A percentile compares a stretch with the other conserved stretches of the same genome.
phyloP scores from a whole-genome alignment of 2,329 filamentous ascomycete species.

The Beauveria bassiana region DNA sequence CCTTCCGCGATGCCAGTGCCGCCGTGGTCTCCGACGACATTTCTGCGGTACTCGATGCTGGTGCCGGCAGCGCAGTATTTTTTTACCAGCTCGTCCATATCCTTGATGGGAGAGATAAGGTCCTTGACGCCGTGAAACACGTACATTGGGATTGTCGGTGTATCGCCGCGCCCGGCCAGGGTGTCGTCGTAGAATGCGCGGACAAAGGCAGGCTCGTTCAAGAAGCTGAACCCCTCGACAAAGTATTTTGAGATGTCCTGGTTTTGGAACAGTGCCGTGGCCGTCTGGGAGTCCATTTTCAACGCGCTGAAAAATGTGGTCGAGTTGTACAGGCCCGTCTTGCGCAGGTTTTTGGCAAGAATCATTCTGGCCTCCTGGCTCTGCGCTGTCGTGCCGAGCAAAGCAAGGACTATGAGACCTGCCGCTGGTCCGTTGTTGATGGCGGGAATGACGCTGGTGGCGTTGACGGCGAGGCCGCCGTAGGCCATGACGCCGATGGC shows the following conservation, averaged over 20 bases:
- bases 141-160: background rate
- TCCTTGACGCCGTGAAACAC: background rate
- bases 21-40: background rate
- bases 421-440: conserved; percentile 22
- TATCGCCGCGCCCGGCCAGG: background rate
- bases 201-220: background rate
- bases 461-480: conserved; percentile 38
- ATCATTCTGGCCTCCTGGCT: conserved; percentile 13
- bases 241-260: conserved; percentile 9
- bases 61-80: background rate
- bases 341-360: conserved; percentile 2
- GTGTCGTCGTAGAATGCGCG: background rate
- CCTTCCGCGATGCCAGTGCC: background rate
- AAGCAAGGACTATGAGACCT: conserved; percentile 16
- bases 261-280: background rate
- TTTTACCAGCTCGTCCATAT: background rate
- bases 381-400: conserved; percentile 18
- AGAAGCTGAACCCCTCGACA: background rate
- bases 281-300: background rate
- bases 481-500: conserved; percentile 39
- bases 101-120: background rate
- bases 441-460: conserved; percentile 26
- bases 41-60: background rate
- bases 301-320: conserved; percentile 4
- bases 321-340: conserved; percentile 2